Evolutionary conservation across 352 stramenopile genomes (phyloP), one percentile per base, ranked within the genome.

Genomic region (Thalassiosira mediterranea): DNA sequence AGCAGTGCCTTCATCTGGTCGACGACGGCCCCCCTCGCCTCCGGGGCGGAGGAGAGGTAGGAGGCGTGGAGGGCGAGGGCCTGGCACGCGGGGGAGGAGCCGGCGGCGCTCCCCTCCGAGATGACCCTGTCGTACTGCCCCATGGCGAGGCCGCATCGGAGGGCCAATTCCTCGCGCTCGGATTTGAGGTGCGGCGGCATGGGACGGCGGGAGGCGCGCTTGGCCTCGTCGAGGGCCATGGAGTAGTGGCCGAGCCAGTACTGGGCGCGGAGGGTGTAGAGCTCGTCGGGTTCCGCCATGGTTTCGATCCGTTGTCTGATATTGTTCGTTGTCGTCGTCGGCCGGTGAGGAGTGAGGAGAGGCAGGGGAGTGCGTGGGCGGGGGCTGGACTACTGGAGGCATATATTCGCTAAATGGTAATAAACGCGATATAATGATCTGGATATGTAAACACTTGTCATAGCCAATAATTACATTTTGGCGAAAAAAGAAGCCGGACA

Each of bases 221-320:
- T 91, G 29, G 86, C 94, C 74, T 98, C 96, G 63, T 96, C 96
- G 32, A 98, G 87, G 21, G 91, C 92, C 53, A 98, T 95, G 76
- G 95, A 88, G 88, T 97, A 99, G 89, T 98, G 97, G 57, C 96
- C 96, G 44, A 98, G 89, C 95, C 95, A 98, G 70, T 97, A 96
- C 81, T 98, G 95, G 88, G 97, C 98, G 82, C 97, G 95, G 23
- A 99, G 88, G 77, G 96, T 99, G 88, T 98, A 99, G 44, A 99
- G 90, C 70, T 99, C 96, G 81, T 99, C 96, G 10, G 96, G 96
- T 77, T 98, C 95, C 31, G 89, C 84, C 94, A 97, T 97, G 58
- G 47, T 87, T 21, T 13, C 40, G 28, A 46, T 58, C 49, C n/a
- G 2, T 51, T 56, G n/a, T n/a, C n/a, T n/a, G n/a, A n/a, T n/a